Percentiles rank a stretch among this genome's conserved stretches.
These are phyloP conservation scores for Yamadazyma dendronema DNA, from an alignment of 1,139 yeast genomes.

Conservation along the genomic window DNA sequence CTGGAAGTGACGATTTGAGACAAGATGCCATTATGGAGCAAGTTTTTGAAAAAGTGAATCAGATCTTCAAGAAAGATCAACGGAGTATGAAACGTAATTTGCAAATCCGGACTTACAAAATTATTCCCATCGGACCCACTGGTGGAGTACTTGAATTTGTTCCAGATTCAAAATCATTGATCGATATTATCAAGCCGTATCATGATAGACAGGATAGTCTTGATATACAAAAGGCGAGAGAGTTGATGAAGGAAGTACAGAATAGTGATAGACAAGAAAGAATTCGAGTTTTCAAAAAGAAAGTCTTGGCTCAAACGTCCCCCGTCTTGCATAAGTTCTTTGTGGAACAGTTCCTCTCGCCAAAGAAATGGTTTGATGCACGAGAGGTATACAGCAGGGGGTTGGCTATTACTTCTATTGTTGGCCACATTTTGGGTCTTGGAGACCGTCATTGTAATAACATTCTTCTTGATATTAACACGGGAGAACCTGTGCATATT, in stretches of 20 bases:
- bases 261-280: slow-evolving; percentile 45
- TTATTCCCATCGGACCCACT: slow-evolving; percentile 83
- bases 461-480: slow-evolving; percentile 68
- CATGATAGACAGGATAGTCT: slow-evolving; percentile 48
- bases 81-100: slow-evolving; percentile 57
- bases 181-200: slow-evolving; percentile 62
- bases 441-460: slow-evolving; percentile 97
- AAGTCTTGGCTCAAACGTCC: slow-evolving; percentile 48
- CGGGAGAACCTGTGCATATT: slow-evolving; percentile 94
- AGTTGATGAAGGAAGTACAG: slow-evolving; percentile 60
- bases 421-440: slow-evolving; percentile 83
- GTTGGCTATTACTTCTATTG: slow-evolving; percentile 79
- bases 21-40: slow-evolving; percentile 99
- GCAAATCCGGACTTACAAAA: slow-evolving; percentile 79
- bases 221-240: slow-evolving; percentile 58
- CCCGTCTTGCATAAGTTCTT: slow-evolving; percentile 77
- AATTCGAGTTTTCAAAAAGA: slow-evolving; percentile 41
- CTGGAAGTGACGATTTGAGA: slow-evolving; percentile 86
- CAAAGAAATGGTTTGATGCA: slow-evolving; percentile 72
- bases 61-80: slow-evolving; percentile 56
- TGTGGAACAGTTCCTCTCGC: slow-evolving; percentile 60
- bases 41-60: slow-evolving; percentile 84
- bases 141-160: slow-evolving; percentile 94
- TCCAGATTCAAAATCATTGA: slow-evolving; percentile 66
- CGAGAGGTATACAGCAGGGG: slow-evolving; percentile 72